phyloP scores from a whole-genome alignment of 495 filamentous ascomycete species.

The Aspergillus carlsbadensis region DNA sequence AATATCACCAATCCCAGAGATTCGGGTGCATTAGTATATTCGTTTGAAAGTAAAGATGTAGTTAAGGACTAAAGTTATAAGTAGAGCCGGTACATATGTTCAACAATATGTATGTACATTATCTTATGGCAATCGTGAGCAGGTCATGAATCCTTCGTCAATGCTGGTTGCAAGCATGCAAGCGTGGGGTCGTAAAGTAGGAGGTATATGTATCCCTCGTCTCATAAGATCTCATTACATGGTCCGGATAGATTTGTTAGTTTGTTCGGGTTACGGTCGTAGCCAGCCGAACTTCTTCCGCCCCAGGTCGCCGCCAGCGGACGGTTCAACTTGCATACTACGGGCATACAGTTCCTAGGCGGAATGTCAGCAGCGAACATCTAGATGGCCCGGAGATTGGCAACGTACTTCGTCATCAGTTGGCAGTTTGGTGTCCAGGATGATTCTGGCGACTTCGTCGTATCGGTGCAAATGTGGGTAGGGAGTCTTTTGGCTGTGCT shows the following conservation, averaged over 20 bases:
- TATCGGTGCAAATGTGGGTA: constrained; percentile 69
- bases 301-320: constrained; percentile 36
- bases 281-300: constrained; percentile 48
- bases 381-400: background rate
- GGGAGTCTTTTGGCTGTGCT: constrained; percentile 82
- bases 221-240: constrained; percentile 13
- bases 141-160: constrained; percentile 18
- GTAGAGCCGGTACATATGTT: constrained; percentile 12
- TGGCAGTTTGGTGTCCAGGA: constrained; percentile 64
- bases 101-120: constrained; percentile 26
- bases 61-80: background rate
- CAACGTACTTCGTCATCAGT: constrained; percentile 50
- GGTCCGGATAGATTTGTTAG: background rate
- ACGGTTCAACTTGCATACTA: constrained; percentile 46
- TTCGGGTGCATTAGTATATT: background rate
- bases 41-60: background rate
- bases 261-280: constrained; percentile 26
- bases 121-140: constrained; percentile 22
- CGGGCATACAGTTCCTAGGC: constrained; percentile 44
- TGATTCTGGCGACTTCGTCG: constrained; percentile 64
- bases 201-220: constrained; percentile 1
- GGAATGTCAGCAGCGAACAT: constrained; percentile 17
- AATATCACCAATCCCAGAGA: too few relatives aligned
- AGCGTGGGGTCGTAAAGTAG: constrained; percentile 7
- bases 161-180: constrained; percentile 8